A percentile compares a stretch with the other conserved stretches of the same genome.
phyloP scores from a whole-genome alignment of 192 early-diverging fungal species.

The Glomus cerebriforme region DNA sequence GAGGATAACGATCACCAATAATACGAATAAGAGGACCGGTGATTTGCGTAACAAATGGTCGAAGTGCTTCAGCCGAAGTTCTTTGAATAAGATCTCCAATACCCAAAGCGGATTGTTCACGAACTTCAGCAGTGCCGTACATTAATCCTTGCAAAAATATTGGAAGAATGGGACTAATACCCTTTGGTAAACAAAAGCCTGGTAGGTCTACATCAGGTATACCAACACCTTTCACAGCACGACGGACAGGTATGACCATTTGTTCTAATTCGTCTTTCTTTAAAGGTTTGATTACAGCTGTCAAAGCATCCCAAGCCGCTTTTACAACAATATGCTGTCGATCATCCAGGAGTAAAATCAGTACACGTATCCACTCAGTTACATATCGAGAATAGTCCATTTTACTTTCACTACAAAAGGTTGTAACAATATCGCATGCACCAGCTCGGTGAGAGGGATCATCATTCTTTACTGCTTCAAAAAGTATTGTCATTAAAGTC shows the following conservation, averaged over 20 bases:
- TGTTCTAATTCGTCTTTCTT: slow-evolving; percentile 88
- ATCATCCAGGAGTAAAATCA: slow-evolving; percentile 75
- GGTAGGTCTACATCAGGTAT: slow-evolving; percentile 60
- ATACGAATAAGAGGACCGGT: slow-evolving; percentile 98
- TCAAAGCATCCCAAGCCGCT: slow-evolving; percentile 78
- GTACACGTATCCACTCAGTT: slow-evolving; percentile 76
- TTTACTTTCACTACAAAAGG: slow-evolving; percentile 67
- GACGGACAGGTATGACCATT: slow-evolving; percentile 69
- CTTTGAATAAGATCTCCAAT: slow-evolving; percentile 75
- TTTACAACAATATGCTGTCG: slow-evolving; percentile 59
- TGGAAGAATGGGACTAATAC: slow-evolving; percentile 85
- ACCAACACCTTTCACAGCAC: slow-evolving; percentile 63
- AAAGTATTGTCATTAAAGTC: slow-evolving; percentile 75
- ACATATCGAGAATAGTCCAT: slow-evolving; percentile 68
- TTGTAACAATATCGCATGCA: slow-evolving; percentile 63
- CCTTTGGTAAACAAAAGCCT: slow-evolving; percentile 92
- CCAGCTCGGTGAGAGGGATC: slow-evolving; percentile 51
- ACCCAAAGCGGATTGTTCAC: slow-evolving; percentile 84
- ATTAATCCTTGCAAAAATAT: slow-evolving; percentile 94
- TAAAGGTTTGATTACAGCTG: slow-evolving; percentile 76
- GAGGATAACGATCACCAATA: slow-evolving; percentile 90
- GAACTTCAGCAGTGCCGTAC: slow-evolving; percentile 78
- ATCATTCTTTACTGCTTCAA: slow-evolving; percentile 67
- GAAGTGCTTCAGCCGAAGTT: slow-evolving; percentile 75
- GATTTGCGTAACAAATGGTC: slow-evolving; percentile 91